Percentiles rank a stretch among this genome's conserved stretches.
Evolutionary conservation across 1,284 basidiomycete genomes (phyloP).

Genomic region (Melampsora abietis-canadensis): DNA sequence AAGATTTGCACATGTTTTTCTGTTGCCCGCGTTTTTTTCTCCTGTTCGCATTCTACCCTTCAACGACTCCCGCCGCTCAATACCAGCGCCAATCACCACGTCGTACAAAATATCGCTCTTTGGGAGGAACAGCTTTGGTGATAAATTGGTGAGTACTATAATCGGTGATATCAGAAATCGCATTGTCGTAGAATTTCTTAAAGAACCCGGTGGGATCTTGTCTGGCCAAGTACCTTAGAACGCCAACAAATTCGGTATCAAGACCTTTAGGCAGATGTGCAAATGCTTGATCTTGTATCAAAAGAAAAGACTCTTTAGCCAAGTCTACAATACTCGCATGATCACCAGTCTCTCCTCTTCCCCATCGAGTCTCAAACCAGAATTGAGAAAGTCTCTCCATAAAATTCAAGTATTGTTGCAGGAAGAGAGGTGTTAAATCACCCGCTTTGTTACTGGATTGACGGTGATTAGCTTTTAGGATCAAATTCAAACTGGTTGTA

Average conservation of each 20-base stretch:
- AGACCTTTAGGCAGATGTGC: neutral
- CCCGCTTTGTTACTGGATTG: too few relatives aligned
- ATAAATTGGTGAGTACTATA: neutral
- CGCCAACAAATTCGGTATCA: neutral
- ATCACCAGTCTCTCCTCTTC: neutral
- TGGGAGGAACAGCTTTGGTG: neutral
- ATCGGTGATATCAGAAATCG: neutral
- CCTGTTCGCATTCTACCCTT: too few relatives aligned
- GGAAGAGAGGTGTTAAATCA: neutral
- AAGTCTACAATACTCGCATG: neutral
- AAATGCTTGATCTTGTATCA: constrained; percentile 1
- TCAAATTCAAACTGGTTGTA: too few relatives aligned
- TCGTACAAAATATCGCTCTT: too few relatives aligned
- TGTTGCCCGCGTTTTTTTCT: too few relatives aligned
- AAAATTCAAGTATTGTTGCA: neutral
- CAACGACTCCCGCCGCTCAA: too few relatives aligned
- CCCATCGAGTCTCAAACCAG: constrained; percentile 2
- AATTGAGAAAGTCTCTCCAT: neutral
- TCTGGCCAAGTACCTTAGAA: neutral
- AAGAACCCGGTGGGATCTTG: neutral
- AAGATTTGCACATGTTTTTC: too few relatives aligned
- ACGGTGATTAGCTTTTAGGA: too few relatives aligned
- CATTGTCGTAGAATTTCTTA: neutral
- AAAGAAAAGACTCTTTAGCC: neutral
- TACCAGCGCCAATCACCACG: too few relatives aligned